phyloP scores from a whole-genome alignment of 2,329 filamentous ascomycete genomes.

The Beauveria bassiana region DNA sequence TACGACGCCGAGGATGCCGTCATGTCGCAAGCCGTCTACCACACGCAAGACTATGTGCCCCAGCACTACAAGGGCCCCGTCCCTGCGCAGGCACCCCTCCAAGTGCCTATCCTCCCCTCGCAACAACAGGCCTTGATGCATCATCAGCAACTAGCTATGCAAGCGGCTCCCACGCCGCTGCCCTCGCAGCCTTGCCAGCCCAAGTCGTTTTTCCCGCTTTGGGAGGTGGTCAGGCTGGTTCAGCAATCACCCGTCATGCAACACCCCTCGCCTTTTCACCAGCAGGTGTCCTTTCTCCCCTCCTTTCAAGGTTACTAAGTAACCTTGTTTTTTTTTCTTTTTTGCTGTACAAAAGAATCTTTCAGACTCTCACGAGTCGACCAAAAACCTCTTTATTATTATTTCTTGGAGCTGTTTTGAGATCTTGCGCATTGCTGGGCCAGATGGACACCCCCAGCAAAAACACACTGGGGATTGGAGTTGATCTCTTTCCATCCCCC shows the following conservation, averaged over 20 bases:
- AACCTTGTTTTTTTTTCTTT: not conserved
- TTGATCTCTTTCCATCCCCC: constrained; percentile 7
- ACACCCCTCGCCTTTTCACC: constrained; percentile 43
- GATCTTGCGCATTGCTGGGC: constrained; percentile 4
- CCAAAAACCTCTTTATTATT: not conserved
- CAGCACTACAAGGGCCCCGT: constrained; percentile 38
- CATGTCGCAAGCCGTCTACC: constrained; percentile 29
- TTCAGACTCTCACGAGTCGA: constrained; percentile 5
- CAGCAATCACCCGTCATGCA: constrained; percentile 41
- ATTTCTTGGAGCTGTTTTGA: not conserved
- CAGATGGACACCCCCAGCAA: not conserved
- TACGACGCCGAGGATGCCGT: constrained; percentile 40
- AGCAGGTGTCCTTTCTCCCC: constrained; percentile 43
- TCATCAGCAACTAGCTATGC: constrained; percentile 20
- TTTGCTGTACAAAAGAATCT: constrained; percentile 7
- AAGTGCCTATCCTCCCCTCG: constrained; percentile 12
- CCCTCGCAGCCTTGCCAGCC: constrained; percentile 32
- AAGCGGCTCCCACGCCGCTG: constrained; percentile 28
- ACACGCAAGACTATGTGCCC: constrained; percentile 37
- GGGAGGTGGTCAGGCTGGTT: constrained; percentile 46
- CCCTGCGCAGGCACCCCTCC: constrained; percentile 17
- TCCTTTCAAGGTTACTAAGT: constrained; percentile 46
- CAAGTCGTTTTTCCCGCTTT: constrained; percentile 42
- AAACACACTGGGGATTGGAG: not conserved
- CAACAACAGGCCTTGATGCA: constrained; percentile 21